Conservation (phyloP, 768 basidiomycete genomes). For the Rhodotorula toruloides region DNA sequence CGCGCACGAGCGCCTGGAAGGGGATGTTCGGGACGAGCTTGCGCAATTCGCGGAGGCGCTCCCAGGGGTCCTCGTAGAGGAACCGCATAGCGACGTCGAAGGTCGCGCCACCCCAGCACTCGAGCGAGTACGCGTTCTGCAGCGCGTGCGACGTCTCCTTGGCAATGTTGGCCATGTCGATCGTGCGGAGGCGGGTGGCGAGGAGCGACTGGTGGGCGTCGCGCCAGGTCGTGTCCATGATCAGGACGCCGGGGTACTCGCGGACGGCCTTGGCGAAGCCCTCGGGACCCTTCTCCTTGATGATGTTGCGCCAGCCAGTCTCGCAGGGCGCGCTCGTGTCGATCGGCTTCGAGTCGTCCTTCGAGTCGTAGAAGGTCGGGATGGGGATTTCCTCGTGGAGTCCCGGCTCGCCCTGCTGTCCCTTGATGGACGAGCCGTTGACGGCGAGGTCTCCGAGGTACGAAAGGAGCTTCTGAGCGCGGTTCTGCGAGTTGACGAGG, state of each 20-base stretch:
- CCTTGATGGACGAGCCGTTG: constrained; percentile 96
- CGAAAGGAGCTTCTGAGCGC: constrained; percentile 92
- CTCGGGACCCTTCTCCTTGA: constrained; percentile 93
- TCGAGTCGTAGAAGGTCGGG: constrained; percentile 71
- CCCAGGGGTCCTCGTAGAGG: constrained; percentile 99
- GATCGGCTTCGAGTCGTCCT: constrained; percentile 64
- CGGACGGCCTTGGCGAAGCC: constrained; percentile 97
- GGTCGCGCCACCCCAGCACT: constrained; percentile 95
- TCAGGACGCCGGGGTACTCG: constrained; percentile 86
- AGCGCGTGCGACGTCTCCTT: constrained; percentile 94
- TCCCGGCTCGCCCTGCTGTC: constrained; percentile 89
- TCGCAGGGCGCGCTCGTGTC: constrained; percentile 79
- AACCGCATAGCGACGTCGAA: constrained; percentile 99
- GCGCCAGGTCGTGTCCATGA: constrained; percentile 65
- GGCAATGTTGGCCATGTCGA: constrained; percentile 97
- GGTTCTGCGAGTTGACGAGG: constrained; percentile 93
- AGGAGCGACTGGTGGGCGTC: constrained; percentile 97
- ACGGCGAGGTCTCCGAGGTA: constrained; percentile 97
- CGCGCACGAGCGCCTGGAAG: constrained; percentile 94
- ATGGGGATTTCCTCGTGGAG: constrained; percentile 80
- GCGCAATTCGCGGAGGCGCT: constrained; percentile 83
- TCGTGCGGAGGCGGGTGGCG: constrained; percentile 89
- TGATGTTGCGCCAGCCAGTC: constrained; percentile 95
- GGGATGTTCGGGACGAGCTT: constrained; percentile 98
- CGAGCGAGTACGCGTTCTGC: constrained; percentile 89